A percentile compares a stretch with the other conserved stretches of the same genome.
Conservation (phyloP, 495 filamentous ascomycete species). For the Bathelium albidoporum region DNA sequence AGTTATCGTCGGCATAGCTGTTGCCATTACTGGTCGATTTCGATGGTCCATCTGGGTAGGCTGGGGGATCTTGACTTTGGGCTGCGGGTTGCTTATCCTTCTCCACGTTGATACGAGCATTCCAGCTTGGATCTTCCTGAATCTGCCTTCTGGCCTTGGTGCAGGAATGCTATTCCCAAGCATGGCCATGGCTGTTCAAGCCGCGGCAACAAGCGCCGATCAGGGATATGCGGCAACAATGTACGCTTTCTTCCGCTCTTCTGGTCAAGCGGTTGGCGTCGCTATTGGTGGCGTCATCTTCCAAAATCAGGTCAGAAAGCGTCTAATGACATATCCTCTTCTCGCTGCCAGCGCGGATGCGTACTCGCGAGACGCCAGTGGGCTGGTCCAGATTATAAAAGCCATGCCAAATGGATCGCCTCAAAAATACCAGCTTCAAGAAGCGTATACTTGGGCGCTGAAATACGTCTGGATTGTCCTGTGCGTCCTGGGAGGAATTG, state of each 20-base stretch:
- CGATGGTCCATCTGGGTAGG: slow-evolving; percentile 44
- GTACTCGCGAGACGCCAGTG: slow-evolving; percentile 39
- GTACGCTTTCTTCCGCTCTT: slow-evolving; percentile 48
- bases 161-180: slow-evolving; percentile 40
- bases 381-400: slow-evolving; percentile 37
- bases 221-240: slow-evolving; percentile 43
- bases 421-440: slow-evolving; percentile 25
- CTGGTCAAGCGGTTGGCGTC: slow-evolving; percentile 55
- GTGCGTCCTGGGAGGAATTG: slow-evolving; percentile 43
- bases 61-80: slow-evolving; percentile 41
- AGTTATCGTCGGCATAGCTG: slow-evolving; percentile 37
- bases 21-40: slow-evolving; percentile 39
- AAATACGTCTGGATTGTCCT: slow-evolving; percentile 31
- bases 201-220: slow-evolving; percentile 34
- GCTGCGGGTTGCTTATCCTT: slow-evolving; percentile 37
- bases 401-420: slow-evolving; percentile 20
- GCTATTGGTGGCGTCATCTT: slow-evolving; percentile 51
- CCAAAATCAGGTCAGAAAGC: slow-evolving; percentile 44
- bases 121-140: slow-evolving; percentile 39
- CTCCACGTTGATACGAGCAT: slow-evolving; percentile 37
- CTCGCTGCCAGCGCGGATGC: slow-evolving; percentile 25
- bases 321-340: slow-evolving; percentile 29
- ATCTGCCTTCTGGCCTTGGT: slow-evolving; percentile 39
- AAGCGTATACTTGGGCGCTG: slow-evolving; percentile 31
- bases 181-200: slow-evolving; percentile 43